Conservation (phyloP, 371 early-diverging fungal genomes). For the Zychaea mexicana region DNA sequence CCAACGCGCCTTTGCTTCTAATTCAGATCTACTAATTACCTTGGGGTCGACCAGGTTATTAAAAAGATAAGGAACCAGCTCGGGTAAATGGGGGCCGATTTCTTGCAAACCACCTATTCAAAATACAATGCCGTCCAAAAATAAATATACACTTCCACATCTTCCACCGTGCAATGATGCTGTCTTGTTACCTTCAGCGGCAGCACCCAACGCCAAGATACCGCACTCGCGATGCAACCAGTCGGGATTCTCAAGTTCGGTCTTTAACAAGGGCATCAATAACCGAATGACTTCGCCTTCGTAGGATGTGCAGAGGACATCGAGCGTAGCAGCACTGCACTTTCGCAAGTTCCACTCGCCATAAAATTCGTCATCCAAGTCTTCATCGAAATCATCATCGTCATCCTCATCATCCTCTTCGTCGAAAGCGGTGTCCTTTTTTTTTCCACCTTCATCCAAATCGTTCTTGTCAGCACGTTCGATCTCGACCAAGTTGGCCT, state of each 20-base stretch:
- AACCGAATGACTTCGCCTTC: slow-evolving; percentile 77
- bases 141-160: no score
- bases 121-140: neutral
- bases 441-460: slow-evolving; percentile 27
- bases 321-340: slow-evolving; percentile 95
- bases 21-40: slow-evolving; percentile 51
- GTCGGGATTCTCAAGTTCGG: slow-evolving; percentile 75
- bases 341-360: slow-evolving; percentile 97
- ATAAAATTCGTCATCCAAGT: slow-evolving; percentile 87
- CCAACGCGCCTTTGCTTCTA: no score
- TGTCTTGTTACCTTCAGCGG: no score
- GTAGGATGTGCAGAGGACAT: slow-evolving; percentile 88
- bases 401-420: slow-evolving; percentile 60
- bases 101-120: slow-evolving; percentile 71
- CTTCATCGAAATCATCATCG: slow-evolving; percentile 83
- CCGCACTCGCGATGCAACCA: slow-evolving; percentile 95
- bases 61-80: slow-evolving; percentile 84
- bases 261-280: slow-evolving; percentile 87
- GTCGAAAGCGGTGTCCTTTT: slow-evolving; percentile 9
- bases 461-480: slow-evolving; percentile 56
- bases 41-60: slow-evolving; percentile 79
- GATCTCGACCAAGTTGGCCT: slow-evolving; percentile 75
- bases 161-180: no score
- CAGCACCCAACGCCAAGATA: slow-evolving; percentile 95
- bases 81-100: slow-evolving; percentile 87